phyloP scores from a whole-genome alignment of 257 asterid species.

The Datura wrightii region DNA sequence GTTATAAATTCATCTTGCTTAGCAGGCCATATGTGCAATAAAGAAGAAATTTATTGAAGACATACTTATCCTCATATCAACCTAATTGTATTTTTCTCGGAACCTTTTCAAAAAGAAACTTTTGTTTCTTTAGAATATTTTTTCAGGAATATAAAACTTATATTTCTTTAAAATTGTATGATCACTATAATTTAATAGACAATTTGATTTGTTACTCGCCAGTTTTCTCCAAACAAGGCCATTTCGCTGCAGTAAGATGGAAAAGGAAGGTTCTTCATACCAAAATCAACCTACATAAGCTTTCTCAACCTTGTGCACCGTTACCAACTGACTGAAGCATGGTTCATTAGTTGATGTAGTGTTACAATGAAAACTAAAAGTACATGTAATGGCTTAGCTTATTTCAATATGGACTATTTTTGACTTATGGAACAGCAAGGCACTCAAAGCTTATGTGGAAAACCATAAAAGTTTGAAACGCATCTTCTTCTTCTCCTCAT shows the following conservation, averaged over 20 bases:
- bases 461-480: neutral
- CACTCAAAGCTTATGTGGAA: neutral
- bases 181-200: neutral
- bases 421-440: neutral
- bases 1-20: neutral
- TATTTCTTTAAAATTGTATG: neutral
- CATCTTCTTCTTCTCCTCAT: neutral
- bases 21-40: neutral
- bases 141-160: neutral
- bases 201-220: neutral
- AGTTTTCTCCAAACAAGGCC: neutral
- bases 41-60: neutral
- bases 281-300: neutral
- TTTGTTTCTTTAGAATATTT: neutral
- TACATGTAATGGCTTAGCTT: neutral
- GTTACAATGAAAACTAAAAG: neutral
- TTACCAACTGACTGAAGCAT: neutral
- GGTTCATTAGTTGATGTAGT: neutral
- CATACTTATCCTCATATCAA: constrained; percentile 13
- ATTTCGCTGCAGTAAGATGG: neutral
- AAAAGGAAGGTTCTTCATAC: constrained; percentile 20
- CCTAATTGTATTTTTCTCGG: neutral
- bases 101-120: neutral
- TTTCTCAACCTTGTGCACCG: neutral
- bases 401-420: neutral